Base-by-base conservation (phyloP, 1,284 basidiomycete species). In the Malassezia brasiliensis region DNA sequence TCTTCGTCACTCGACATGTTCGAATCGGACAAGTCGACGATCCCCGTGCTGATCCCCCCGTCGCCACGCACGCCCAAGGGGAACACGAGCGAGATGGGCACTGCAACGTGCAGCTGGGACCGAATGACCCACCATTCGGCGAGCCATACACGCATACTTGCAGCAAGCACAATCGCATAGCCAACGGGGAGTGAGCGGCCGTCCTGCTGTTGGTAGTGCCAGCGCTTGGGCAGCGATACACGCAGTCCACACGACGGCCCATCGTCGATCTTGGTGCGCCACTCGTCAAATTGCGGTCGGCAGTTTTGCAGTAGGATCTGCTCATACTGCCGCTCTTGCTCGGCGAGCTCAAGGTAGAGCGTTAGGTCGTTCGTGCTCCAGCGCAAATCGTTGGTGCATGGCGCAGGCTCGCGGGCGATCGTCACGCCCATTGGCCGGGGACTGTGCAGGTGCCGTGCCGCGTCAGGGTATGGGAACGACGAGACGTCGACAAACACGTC, bases 111-210 rank as follows among this genome's bases (percentile, higher is more conserved):
- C 12, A 57, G 55, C 51, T 57, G 50, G 4, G 55, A 47, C 9
- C 50, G 50, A 4, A 52, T 28, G n/a, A 57, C 50, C 55, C 55
- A 57, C 55, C 55, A 57, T 31, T 57, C 45, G 8, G 50, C 32
- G 34, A 57, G 50, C 55, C 55, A 57, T 31, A 52, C 46, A 8
- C 55, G 55, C 14, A 57, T 6, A n/a, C 17, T 32, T 2, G 55
- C 55, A 6, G 42, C 14, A 17, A 20, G n/a, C 19, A 57, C 46
- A 12, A 57, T 39, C 15, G 42, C 11, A 37, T 48, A 52, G 15
- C 55, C 55, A 4, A 44, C 5, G 8, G 50, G 34, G 15, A 47
- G 44, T 19, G 14, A 36, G 3, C 55, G 44, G 9, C 15, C 55
- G 22, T 57, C 55, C 42, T 57, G 55, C 25, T 45, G 44, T 15